A percentile compares a stretch with the other conserved stretches of the same genome.
These are phyloP conservation scores for Penicilliopsis zonata DNA, from an alignment of 495 filamentous ascomycete species.

Conservation along the genomic window DNA sequence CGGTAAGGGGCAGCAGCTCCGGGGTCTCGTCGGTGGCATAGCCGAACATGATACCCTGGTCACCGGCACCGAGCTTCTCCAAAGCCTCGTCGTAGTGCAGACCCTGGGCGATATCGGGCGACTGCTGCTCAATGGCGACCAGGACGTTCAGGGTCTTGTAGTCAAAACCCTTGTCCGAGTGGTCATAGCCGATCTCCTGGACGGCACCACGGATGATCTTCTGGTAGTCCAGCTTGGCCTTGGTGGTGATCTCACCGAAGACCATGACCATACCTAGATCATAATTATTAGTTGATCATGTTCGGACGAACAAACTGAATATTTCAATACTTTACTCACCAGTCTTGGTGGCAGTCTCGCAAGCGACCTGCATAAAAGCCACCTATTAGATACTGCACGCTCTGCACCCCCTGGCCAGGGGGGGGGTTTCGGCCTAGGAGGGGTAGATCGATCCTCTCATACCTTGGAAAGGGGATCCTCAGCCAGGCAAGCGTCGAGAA, in stretches of 20 bases:
- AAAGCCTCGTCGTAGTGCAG: constrained; percentile 93
- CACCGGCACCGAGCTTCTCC: constrained; percentile 96
- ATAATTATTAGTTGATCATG: background rate
- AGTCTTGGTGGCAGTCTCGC: constrained; percentile 98
- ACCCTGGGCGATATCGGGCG: constrained; percentile 96
- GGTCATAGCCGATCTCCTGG: constrained; percentile 98
- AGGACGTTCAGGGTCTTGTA: constrained; percentile 99
- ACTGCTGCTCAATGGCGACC: constrained; percentile 98
- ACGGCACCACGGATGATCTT: constrained; percentile 90
- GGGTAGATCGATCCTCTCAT: constrained; percentile 5
- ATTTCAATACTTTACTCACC: constrained; percentile 36
- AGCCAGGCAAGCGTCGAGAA: constrained; percentile 92
- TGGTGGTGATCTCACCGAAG: constrained; percentile 98
- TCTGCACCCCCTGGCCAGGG: background rate
- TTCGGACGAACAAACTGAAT: no score
- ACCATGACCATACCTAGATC: constrained; percentile 85
- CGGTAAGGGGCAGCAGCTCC: constrained; percentile 86
- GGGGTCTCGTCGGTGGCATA: constrained; percentile 99
- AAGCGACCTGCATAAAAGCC: constrained; percentile 49
- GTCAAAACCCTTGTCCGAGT: constrained; percentile 95
- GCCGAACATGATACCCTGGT: constrained; percentile 99
- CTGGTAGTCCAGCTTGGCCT: constrained; percentile 91
- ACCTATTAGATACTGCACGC: constrained; percentile 1
- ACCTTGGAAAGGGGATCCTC: constrained; percentile 95
- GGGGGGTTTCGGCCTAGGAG: background rate